Conservation (phyloP, 805 yeast genomes). For the Candida stauntonica region DNA sequence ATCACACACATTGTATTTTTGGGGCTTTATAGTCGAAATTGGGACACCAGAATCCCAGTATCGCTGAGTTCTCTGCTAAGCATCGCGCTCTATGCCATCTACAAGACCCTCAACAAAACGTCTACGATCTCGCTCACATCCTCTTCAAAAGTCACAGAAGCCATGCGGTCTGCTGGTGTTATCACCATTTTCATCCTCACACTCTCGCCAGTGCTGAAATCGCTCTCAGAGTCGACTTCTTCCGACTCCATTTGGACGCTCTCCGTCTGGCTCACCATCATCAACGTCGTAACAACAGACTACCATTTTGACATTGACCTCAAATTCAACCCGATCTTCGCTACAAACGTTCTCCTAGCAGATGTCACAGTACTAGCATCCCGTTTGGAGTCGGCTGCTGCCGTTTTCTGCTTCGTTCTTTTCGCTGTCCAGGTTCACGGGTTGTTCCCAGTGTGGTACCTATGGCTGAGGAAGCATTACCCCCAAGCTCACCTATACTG, state of each 20-base stretch:
- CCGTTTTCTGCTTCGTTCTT: conserved; percentile 80
- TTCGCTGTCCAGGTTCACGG: conserved; percentile 69
- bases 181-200: conserved; percentile 69
- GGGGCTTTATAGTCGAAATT: conserved; percentile 46
- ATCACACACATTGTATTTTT: conserved; percentile 66
- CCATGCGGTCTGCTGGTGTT: conserved; percentile 61
- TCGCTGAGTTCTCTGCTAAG: conserved; percentile 6
- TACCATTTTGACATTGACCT: conserved; percentile 47
- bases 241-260: conserved; percentile 95
- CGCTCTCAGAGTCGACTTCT: conserved; percentile 82
- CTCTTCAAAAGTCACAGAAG: not conserved
- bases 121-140: not conserved
- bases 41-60: conserved; percentile 49
- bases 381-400: conserved; percentile 65
- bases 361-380: conserved; percentile 90
- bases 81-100: conserved; percentile 9
- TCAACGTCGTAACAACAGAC: conserved; percentile 66
- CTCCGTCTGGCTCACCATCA: conserved; percentile 69
- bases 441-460: conserved; percentile 65
- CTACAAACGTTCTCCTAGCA: conserved; percentile 79
- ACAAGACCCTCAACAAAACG: not conserved
- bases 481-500: conserved; percentile 19
- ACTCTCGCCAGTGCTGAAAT: conserved; percentile 84
- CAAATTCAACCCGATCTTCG: conserved; percentile 45
- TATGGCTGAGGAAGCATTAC: conserved; percentile 43